A percentile compares a stretch with the other conserved stretches of the same genome.
These are phyloP conservation scores for Lactarius akahatsu DNA, from an alignment of 768 basidiomycete species.

Conservation along the genomic window DNA sequence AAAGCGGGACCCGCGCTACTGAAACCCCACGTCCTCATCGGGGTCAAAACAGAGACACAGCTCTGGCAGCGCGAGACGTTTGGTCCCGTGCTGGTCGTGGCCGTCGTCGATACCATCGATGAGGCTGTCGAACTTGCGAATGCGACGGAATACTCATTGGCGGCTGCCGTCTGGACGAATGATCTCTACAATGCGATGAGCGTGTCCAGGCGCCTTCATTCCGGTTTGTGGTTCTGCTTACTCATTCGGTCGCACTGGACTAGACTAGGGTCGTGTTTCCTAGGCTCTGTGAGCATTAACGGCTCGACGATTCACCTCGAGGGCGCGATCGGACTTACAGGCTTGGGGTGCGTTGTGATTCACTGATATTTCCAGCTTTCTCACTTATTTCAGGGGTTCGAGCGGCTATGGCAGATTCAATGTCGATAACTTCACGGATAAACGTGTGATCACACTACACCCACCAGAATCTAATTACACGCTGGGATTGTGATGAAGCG, in stretches of 20 bases:
- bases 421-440: constrained; percentile 51
- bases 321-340: constrained; percentile 38
- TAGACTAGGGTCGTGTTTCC: neutral
- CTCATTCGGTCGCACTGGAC: neutral
- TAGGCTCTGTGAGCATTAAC: constrained; percentile 57
- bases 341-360: constrained; percentile 45
- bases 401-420: constrained; percentile 55
- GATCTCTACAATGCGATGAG: constrained; percentile 46
- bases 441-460: constrained; percentile 44
- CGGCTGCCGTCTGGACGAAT: constrained; percentile 52
- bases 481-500: constrained; percentile 1
- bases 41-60: constrained; percentile 50
- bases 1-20: constrained; percentile 41
- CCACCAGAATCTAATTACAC: constrained; percentile 33
- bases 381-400: constrained; percentile 30
- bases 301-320: constrained; percentile 52
- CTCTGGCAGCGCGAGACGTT: constrained; percentile 62
- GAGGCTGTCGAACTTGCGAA: constrained; percentile 61
- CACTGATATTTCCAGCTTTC: neutral
- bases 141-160: constrained; percentile 50
- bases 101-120: constrained; percentile 47
- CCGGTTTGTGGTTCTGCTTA: constrained; percentile 36
- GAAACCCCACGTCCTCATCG: constrained; percentile 50
- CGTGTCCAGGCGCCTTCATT: constrained; percentile 48
- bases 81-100: constrained; percentile 54